Evolutionary conservation across 805 yeast genomes (phyloP).

Genomic region (Candida ipomoeae): DNA sequence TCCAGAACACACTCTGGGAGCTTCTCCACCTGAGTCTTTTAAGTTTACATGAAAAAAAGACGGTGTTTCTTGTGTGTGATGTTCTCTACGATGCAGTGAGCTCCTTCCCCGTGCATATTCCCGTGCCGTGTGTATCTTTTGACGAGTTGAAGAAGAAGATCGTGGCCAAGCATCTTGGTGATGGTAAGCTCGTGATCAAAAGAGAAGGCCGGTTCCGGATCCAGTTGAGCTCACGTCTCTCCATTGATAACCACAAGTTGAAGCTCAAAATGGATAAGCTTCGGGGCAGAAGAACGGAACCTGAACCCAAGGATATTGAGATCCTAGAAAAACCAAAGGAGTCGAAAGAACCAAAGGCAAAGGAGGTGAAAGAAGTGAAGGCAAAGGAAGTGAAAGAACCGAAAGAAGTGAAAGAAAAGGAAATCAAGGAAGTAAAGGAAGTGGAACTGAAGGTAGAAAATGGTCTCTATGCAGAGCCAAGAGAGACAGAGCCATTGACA

Average conservation of each 20-base stretch:
- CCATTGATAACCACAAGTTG: neutral
- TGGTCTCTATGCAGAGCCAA: no score
- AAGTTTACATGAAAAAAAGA: constrained; percentile 56
- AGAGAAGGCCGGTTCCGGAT: constrained; percentile 57
- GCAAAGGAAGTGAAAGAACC: no score
- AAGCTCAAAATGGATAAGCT: neutral
- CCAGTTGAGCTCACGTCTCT: constrained; percentile 29
- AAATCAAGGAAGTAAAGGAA: no score
- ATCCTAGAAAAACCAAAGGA: no score
- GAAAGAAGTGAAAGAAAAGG: no score
- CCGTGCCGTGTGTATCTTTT: constrained; percentile 57
- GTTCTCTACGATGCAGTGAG: constrained; percentile 62
- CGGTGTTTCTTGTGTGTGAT: constrained; percentile 59
- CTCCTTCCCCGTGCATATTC: constrained; percentile 55
- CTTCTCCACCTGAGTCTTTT: constrained; percentile 58
- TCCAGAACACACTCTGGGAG: constrained; percentile 63
- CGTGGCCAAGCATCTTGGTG: constrained; percentile 51
- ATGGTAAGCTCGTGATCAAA: constrained; percentile 54
- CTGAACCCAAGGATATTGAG: no score
- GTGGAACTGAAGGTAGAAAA: no score
- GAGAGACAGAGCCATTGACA: no score
- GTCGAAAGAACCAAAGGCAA: no score
- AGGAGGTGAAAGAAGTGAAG: no score
- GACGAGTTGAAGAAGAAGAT: constrained; percentile 49
- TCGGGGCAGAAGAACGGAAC: neutral